Evolutionary conservation across 31 red algal species (phyloP), one percentile per base, ranked within the genome.

Genomic region (Porphyra umbilicalis): DNA sequence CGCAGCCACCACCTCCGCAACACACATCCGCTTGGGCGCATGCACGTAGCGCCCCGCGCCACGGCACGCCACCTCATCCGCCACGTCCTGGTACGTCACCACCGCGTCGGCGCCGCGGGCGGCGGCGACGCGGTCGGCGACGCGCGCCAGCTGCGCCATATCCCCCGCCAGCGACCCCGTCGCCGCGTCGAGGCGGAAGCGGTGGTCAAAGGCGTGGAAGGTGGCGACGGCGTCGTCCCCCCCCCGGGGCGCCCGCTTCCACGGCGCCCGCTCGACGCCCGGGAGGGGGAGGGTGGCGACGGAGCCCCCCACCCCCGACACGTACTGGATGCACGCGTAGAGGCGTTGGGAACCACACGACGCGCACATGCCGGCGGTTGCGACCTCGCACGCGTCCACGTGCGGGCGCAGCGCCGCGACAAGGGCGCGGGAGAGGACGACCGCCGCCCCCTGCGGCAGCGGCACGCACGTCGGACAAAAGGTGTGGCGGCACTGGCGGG

Each of bases 301-400:
- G 0, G 6, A 29, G 57, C 16, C 57, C 25, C 6, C 57, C 74
- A 85, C 80, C 4, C 38, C 76, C 10, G 79, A 40, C 35, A 76
- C 68, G 79, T 88, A 90, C 34, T 90, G 87, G 83, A 96, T 88
- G 75, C 94, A 96, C 86, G 90, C 84, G 91, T 93, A 96, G 6
- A 96, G 83, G 29, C 94, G 90, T 74, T 96, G 94, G 76, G 94
- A 96, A 29, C 94, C 94, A 82, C 94, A 96, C 35, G 84, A 83
- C 71, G 80, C 46, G 78, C 94, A 96, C 39, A 96, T 76, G 7
- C 79, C 68, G 32, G 38, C 39, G 32, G 94, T 96, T 7, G 86
- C 94, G 30, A 75, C 35, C 82, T 96, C 94, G 83, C 94, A 96
- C 68, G 79, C 35, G 76, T 92, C 94, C 16, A 96, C 79, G 38